Evolutionary conservation across 2,329 filamentous ascomycete species (phyloP).

Genomic region (Talaromyces sp.): DNA sequence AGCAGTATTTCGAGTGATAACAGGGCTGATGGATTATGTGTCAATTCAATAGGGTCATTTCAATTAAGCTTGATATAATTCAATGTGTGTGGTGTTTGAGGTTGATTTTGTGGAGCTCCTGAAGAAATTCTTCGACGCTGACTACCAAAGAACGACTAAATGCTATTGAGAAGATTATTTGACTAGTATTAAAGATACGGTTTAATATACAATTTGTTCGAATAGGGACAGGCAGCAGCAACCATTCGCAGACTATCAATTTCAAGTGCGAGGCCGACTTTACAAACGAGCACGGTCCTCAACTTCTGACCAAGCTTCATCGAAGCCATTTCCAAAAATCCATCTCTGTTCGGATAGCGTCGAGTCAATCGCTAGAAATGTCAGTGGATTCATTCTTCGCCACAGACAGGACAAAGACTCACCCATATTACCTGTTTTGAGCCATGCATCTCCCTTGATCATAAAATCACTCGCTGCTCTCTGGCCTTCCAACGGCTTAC

Average conservation of each 20-base stretch:
- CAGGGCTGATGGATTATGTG: too few relatives aligned
- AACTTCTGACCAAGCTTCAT: constrained; percentile 34
- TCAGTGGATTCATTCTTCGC: neutral
- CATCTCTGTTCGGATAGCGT: constrained; percentile 17
- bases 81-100: too few relatives aligned
- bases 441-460: constrained; percentile 40
- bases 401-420: constrained; percentile 11
- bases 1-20: too few relatives aligned
- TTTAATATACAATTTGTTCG: too few relatives aligned
- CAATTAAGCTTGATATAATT: too few relatives aligned
- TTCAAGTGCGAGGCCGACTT: constrained; percentile 2
- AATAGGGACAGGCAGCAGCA: too few relatives aligned
- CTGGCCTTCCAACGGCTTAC: constrained; percentile 26
- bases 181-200: too few relatives aligned
- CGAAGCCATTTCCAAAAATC: constrained; percentile 37
- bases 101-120: too few relatives aligned
- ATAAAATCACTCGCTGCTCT: constrained; percentile 23
- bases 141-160: too few relatives aligned
- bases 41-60: too few relatives aligned
- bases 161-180: too few relatives aligned
- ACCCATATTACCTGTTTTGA: constrained; percentile 42
- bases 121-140: too few relatives aligned
- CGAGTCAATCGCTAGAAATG: neutral
- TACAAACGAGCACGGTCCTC: constrained; percentile 17
- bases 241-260: neutral